These are phyloP conservation scores for Populus hybrid DNA, from an alignment of 441 rosid species.

Conservation along the genomic window DNA sequence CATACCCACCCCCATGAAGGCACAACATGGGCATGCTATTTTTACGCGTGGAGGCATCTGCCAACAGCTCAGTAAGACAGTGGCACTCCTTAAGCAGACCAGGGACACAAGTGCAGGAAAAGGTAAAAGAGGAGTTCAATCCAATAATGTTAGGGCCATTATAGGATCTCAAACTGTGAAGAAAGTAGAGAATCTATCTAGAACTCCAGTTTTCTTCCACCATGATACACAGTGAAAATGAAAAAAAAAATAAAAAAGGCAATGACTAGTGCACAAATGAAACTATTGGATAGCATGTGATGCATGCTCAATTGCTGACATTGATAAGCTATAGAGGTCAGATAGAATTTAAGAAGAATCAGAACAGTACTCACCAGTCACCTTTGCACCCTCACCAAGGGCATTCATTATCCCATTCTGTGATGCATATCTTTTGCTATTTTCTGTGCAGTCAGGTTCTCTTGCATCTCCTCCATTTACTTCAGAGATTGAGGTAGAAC, in stretches of 20 bases:
- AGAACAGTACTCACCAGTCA: constrained; percentile 51
- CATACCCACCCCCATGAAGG: background rate
- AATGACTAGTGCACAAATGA: background rate
- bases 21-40: background rate
- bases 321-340: background rate
- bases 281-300: background rate
- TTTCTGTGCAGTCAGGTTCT: constrained; percentile 30
- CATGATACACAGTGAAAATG: background rate
- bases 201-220: background rate
- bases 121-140: background rate
- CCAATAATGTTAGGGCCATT: background rate
- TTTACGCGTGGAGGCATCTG: background rate
- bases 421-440: constrained; percentile 25
- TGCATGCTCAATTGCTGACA: background rate
- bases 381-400: constrained; percentile 45
- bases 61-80: background rate
- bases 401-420: constrained; percentile 35
- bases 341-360: background rate
- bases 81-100: too few species aligned
- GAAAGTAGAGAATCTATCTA: background rate
- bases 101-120: too few species aligned
- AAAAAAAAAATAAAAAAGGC: background rate
- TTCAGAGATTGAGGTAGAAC: constrained; percentile 23
- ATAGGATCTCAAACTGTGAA: background rate
- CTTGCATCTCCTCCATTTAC: constrained; percentile 28